Conservation (phyloP, 164 flowering plant genomes). For the Dillenia suffruticosa region DNA sequence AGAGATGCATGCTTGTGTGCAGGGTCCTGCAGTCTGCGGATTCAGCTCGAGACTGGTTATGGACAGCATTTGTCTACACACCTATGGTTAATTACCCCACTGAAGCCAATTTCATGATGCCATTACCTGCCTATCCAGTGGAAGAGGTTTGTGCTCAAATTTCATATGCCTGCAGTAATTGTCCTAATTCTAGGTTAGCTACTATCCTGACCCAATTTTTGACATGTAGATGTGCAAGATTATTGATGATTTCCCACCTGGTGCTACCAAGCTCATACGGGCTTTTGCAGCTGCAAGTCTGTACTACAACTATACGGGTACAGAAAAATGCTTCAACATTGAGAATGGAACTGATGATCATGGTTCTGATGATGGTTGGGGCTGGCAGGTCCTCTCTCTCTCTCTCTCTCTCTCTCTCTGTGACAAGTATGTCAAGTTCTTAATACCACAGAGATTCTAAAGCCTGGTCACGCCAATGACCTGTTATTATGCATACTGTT, state of each 20-base stretch:
- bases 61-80: slow-evolving; percentile 48
- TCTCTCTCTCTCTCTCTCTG: too few species aligned
- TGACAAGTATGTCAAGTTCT: background rate
- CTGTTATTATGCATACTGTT: too few species aligned
- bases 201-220: too few species aligned
- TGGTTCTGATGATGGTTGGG: slow-evolving; percentile 52
- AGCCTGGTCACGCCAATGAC: too few species aligned
- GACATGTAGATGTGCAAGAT: slow-evolving; percentile 51
- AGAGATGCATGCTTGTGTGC: background rate
- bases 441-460: too few species aligned
- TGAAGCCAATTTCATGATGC: slow-evolving; percentile 50
- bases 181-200: too few species aligned
- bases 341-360: slow-evolving; percentile 38
- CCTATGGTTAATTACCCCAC: slow-evolving; percentile 62
- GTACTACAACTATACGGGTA: slow-evolving; percentile 45
- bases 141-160: slow-evolving; percentile 22
- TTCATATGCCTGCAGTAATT: too few species aligned
- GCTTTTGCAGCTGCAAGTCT: slow-evolving; percentile 56
- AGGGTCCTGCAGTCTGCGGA: slow-evolving; percentile 26
- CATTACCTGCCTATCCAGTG: slow-evolving; percentile 51
- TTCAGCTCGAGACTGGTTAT: slow-evolving; percentile 42
- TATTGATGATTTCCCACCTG: slow-evolving; percentile 34
- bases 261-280: slow-evolving; percentile 29
- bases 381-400: slow-evolving; percentile 41
- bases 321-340: slow-evolving; percentile 45